Conservation (phyloP, 306 rosid genomes). For the Vicia sativa region DNA sequence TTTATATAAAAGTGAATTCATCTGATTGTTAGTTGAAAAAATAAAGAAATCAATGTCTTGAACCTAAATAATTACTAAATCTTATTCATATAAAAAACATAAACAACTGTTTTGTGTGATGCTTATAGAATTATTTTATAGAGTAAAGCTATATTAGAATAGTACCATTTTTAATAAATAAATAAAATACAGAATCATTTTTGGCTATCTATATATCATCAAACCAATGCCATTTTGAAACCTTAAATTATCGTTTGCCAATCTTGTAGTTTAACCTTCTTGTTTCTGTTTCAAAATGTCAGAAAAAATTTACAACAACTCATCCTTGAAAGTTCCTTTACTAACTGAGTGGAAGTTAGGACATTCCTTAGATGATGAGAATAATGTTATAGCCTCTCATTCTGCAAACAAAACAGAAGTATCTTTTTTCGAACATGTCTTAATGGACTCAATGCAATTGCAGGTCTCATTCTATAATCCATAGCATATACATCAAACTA, state of each 20-base stretch:
- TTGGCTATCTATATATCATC: not conserved
- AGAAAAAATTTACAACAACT: not conserved
- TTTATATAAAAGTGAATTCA: too few relatives aligned
- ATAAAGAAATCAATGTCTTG: too few relatives aligned
- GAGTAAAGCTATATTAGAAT: too few relatives aligned
- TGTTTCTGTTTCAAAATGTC: slow-evolving; percentile 14
- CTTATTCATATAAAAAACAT: too few relatives aligned
- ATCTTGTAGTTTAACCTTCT: too few relatives aligned
- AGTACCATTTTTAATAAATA: too few relatives aligned
- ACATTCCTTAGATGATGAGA: slow-evolving; percentile 27
- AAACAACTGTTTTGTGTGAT: too few relatives aligned
- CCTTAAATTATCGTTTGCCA: not conserved
- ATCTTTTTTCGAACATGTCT: slow-evolving; percentile 26
- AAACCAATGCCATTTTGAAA: not conserved
- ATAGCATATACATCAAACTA: too few relatives aligned
- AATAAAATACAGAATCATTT: too few relatives aligned
- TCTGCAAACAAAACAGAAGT: not conserved
- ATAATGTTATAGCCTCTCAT: slow-evolving; percentile 4
- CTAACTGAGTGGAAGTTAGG: slow-evolving; percentile 13
- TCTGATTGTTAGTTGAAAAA: too few relatives aligned
- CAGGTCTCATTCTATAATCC: slow-evolving; percentile 38
- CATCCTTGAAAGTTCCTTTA: slow-evolving; percentile 25
- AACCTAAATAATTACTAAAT: too few relatives aligned
- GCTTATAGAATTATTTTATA: too few relatives aligned
- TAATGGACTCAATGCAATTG: slow-evolving; percentile 41